Evolutionary conservation across 2,329 filamentous ascomycete species (phyloP).

Genomic region (Ophiostoma quercus): DNA sequence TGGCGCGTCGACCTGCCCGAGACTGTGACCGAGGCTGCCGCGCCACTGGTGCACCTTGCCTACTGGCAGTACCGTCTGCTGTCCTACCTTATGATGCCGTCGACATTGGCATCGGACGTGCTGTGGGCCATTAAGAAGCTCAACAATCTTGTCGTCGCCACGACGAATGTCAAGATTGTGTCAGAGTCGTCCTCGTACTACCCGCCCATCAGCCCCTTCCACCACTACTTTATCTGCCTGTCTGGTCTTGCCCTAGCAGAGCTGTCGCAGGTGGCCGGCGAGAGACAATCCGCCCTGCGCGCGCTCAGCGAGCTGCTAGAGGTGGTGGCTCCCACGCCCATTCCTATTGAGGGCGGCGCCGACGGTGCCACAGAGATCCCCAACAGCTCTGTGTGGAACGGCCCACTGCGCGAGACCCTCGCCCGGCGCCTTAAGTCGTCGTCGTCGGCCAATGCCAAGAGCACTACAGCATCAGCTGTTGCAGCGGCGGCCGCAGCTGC

Average conservation of each 20-base stretch:
- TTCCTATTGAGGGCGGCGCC: conserved; percentile 16
- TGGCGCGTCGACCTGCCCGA: conserved; percentile 60
- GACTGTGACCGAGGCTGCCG: conserved; percentile 47
- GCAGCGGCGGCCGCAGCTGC: conserved; percentile 29
- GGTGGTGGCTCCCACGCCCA: conserved; percentile 40
- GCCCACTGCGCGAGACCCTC: conserved; percentile 49
- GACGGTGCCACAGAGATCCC: conserved; percentile 31
- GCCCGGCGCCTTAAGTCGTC: conserved; percentile 38
- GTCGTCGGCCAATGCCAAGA: conserved; percentile 19
- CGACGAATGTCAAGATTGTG: conserved; percentile 31
- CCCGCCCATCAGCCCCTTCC: conserved; percentile 56
- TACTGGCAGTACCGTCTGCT: conserved; percentile 67
- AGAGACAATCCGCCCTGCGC: conserved; percentile 50
- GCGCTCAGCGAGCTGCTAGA: conserved; percentile 54
- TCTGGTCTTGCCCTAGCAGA: conserved; percentile 48
- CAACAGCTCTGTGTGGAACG: conserved; percentile 46
- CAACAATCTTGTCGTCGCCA: conserved; percentile 49
- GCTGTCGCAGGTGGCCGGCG: conserved; percentile 49
- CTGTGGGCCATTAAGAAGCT: conserved; percentile 57
- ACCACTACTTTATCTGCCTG: conserved; percentile 59
- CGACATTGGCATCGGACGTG: conserved; percentile 51
- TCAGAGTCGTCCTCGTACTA: conserved; percentile 10
- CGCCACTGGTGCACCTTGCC: conserved; percentile 57
- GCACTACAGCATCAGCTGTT: conserved; percentile 22
- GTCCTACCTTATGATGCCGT: conserved; percentile 54